These are phyloP conservation scores for Rhipidocladum racemiflorum DNA, from an alignment of 176 grass and related monocot species.

Conservation along the genomic window DNA sequence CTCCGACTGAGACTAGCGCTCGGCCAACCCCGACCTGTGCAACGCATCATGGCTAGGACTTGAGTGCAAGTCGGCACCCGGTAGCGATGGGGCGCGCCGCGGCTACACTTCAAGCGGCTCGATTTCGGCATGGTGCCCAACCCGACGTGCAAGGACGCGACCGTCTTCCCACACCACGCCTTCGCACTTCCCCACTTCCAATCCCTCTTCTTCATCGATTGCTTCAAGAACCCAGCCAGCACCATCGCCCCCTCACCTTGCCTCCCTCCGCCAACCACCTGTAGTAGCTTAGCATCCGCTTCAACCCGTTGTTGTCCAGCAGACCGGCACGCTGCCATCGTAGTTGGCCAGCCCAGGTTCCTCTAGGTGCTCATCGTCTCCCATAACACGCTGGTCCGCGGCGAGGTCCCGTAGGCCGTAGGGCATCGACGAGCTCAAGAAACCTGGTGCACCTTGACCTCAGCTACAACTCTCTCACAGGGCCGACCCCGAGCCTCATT, in stretches of 20 bases:
- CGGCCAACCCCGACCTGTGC: conserved; percentile 64
- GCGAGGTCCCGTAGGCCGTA: conserved; percentile 50
- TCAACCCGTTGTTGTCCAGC: conserved; percentile 78
- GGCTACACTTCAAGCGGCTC: conserved; percentile 65
- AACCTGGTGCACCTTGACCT: no score
- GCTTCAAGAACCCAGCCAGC: conserved; percentile 49
- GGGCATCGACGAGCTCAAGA: conserved; percentile 33
- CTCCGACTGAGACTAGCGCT: conserved; percentile 81
- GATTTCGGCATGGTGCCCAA: conserved; percentile 74
- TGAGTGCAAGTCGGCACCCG: conserved; percentile 58
- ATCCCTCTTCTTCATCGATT: conserved; percentile 76
- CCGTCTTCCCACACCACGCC: conserved; percentile 54
- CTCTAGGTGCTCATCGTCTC: conserved; percentile 88
- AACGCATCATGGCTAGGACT: conserved; percentile 77
- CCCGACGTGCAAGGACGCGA: conserved; percentile 57
- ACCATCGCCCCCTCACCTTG: conserved; percentile 46
- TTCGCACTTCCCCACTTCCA: conserved; percentile 60
- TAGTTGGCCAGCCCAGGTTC: conserved; percentile 39
- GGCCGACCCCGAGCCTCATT: conserved; percentile 46
- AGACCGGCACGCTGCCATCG: conserved; percentile 62
- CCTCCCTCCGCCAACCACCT: conserved; percentile 52
- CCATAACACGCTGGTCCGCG: conserved; percentile 59
- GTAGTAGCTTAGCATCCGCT: conserved; percentile 73
- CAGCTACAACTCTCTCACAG: conserved; percentile 75
- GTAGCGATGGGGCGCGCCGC: neutral